Percentiles rank a stretch among this genome's conserved stretches.
These are phyloP conservation scores for Aurantiochytrium sp. DNA, from an alignment of 108 stramenopile genomes.

Conservation along the genomic window DNA sequence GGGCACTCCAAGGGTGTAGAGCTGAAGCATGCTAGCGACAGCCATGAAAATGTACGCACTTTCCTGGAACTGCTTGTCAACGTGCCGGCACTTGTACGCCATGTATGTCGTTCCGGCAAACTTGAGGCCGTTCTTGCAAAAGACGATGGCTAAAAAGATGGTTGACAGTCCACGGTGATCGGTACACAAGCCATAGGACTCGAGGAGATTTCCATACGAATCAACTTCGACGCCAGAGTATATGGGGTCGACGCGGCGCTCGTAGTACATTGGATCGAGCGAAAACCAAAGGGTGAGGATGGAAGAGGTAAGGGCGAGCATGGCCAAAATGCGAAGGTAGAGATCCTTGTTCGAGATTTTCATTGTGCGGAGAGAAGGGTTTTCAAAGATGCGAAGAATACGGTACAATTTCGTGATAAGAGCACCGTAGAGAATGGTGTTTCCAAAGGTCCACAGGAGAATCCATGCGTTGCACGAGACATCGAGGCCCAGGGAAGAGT, in stretches of 20 bases:
- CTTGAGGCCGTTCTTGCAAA: neutral
- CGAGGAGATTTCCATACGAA: neutral
- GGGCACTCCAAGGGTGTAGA: neutral
- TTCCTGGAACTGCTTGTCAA: neutral
- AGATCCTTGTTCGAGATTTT: neutral
- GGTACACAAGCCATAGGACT: neutral
- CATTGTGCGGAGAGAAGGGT: conserved; percentile 1
- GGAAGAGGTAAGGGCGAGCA: neutral
- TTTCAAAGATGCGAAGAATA: neutral
- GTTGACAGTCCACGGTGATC: neutral
- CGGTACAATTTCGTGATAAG: neutral
- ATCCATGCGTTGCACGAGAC: neutral
- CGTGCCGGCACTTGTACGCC: neutral
- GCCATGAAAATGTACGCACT: neutral
- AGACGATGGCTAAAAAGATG: neutral
- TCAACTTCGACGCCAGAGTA: neutral
- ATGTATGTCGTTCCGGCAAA: neutral
- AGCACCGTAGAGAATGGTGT: neutral
- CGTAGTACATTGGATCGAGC: neutral
- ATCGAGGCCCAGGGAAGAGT: neutral
- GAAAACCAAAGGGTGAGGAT: neutral
- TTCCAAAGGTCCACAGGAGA: neutral
- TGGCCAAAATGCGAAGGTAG: neutral
- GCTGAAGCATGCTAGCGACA: neutral
- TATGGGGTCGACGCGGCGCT: neutral